Conservation (phyloP, 1,284 basidiomycete genomes). For the Boletellus deceptivus region DNA sequence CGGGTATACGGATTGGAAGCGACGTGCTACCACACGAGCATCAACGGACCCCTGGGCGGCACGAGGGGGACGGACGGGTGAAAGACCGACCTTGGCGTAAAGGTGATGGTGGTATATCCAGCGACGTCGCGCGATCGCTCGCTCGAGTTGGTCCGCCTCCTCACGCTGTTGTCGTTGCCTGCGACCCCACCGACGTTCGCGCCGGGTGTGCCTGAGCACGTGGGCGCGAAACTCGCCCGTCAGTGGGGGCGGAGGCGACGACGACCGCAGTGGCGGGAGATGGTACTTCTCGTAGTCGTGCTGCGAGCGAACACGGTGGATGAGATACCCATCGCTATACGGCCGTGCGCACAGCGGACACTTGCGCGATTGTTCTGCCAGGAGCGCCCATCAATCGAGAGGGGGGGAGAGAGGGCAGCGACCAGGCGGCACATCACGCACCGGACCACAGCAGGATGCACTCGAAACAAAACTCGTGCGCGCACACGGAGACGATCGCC, state of each 20-base stretch:
- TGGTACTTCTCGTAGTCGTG: constrained; percentile 81
- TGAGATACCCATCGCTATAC: constrained; percentile 68
- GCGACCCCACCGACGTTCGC: constrained; percentile 58
- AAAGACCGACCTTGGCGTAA: constrained; percentile 67
- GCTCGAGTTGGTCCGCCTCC: constrained; percentile 61
- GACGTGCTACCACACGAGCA: constrained; percentile 58
- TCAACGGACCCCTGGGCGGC: neutral
- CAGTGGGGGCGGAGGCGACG: constrained; percentile 38
- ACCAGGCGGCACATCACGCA: constrained; percentile 26
- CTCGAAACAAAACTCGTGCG: constrained; percentile 88
- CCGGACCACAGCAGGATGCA: constrained; percentile 84
- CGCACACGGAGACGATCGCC: constrained; percentile 76
- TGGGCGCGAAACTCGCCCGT: constrained; percentile 31
- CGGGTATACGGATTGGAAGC: constrained; percentile 81
- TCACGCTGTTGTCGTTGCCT: constrained; percentile 51
- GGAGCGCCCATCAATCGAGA: no score
- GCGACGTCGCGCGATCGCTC: constrained; percentile 54
- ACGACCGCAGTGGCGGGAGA: constrained; percentile 63
- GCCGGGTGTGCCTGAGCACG: constrained; percentile 33
- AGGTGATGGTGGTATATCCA: constrained; percentile 73
- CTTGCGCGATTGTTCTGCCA: constrained; percentile 63
- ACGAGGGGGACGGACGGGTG: neutral
- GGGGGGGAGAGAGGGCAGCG: no score
- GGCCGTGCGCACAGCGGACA: constrained; percentile 81
- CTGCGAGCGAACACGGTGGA: constrained; percentile 75